Base-by-base conservation (phyloP, 1,139 yeast species). In the Sugiyamaella japonica region DNA sequence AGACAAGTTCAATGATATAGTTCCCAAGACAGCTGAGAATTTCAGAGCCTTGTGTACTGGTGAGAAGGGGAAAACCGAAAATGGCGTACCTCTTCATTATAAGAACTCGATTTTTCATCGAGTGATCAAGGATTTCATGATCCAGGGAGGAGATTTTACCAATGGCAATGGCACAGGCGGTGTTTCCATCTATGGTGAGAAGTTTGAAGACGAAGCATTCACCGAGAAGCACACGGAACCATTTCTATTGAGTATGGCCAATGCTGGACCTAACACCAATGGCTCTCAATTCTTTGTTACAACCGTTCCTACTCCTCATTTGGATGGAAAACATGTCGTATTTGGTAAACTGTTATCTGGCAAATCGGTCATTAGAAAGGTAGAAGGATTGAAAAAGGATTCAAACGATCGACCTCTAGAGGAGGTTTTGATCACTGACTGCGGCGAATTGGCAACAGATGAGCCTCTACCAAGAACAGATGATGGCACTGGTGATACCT, bases 311-410 rank as follows among this genome's bases (percentile, higher is more conserved):
- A 85, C 95, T 23, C 89, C 93, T 9, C 93, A 87, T 70, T 78
- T 91, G 64, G 93, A 93, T 70, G 95, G 95, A 44, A 91, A 93
- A 73, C 99, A 95, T 71, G 98, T 91, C 55, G 97, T 93, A 7
- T 95, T 93, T 70, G 99, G 99, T 58, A 83, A 86, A 70, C 90
- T 93, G 20, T 71, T 89, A 49, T 79, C 84, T 53, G 98, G 98
- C 47, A 89, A 86, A 70, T 82, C 93, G 10, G 73, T 90, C 34
- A 91, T 89, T 31, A 83, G 96, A 65, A 76, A 79, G 61, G 77
- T 93, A 55, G 99, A 93, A 74, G 79, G 83, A 66, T 76, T 79
- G 12, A 51, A 51, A 48, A 82, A 86, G 55, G 78, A 76, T 12
- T 86, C 82, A 58, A 82, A 85, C 74, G 95, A 89, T 66, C 78